Base-by-base conservation (phyloP, 495 filamentous ascomycete genomes). In the Daldinia decipiens region DNA sequence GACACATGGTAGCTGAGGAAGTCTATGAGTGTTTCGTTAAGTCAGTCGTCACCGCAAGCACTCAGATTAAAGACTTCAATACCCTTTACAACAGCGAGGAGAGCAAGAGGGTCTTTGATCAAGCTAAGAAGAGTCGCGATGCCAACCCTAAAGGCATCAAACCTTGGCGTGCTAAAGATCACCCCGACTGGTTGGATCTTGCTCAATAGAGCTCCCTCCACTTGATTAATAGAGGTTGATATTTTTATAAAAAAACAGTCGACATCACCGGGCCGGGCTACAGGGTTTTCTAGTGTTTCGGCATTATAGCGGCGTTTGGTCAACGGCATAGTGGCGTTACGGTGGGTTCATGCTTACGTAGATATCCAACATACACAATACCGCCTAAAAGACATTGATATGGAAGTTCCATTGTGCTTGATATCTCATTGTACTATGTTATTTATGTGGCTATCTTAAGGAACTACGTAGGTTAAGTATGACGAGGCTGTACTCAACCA, bases 81-180 rank as follows among this genome's bases (percentile, higher is more conserved):
- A 60, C 78, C 7, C 68, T 82, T 0, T 76, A 82, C 64, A 77
- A 56, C 1, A 73, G 78, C 64, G 78, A 79, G 5, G 78, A 84
- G 52, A 79, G 75, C 62, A 79, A 76, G 47, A 81, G 76, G 56
- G 75, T 82, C 31, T 70, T 87, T 11, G 69, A 79, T 1, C 76
- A 79, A 17, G 82, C 80, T 1, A 77, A 65, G 27, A 77, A 81
- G 61, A 86, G 84, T 66, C 79, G 79, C 29, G 77, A 77, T 55
- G 76, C 79, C 26, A 82, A 83, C 51, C 80, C 83, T 0, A 77
- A 78, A 50, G 83, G 82, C 13, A 83, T 87, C 59, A 83, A 79
- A 67, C 79, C 81, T 31, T 88, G 86, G 85, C 76, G 74, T 21
- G 77, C 81, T 3, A 78, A 72, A 21, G 83, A 87, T 8, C 77